Percentiles rank a stretch among this genome's conserved stretches.
phyloP scores from a whole-genome alignment of 2,329 filamentous ascomycete species.

The Sporothrix curviconia region DNA sequence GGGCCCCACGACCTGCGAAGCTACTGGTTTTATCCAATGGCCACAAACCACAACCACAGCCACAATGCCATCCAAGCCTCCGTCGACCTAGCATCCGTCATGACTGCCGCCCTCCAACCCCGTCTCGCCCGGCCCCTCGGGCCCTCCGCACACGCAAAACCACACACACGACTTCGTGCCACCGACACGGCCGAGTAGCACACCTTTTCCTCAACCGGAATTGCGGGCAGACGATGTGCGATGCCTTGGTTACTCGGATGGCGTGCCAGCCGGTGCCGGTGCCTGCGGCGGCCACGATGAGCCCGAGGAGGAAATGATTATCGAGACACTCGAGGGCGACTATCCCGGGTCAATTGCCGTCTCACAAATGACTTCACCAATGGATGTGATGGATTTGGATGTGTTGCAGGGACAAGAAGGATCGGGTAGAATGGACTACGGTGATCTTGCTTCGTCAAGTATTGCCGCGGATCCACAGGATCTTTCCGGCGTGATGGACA shows the following conservation, averaged over 20 bases:
- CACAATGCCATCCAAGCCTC: conserved; percentile 33
- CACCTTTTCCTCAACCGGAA: conserved; percentile 52
- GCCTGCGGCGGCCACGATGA: background rate
- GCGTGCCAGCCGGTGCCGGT: background rate
- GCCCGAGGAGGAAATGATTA: conserved; percentile 4
- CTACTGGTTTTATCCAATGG: conserved; percentile 24
- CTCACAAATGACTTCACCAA: background rate
- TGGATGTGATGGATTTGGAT: background rate
- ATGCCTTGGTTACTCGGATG: conserved; percentile 32
- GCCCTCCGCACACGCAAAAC: conserved; percentile 42
- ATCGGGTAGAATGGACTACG: background rate
- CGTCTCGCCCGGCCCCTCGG: conserved; percentile 48
- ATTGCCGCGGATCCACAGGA: background rate
- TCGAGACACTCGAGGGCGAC: background rate
- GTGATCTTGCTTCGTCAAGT: background rate
- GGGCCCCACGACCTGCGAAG: conserved; percentile 17
- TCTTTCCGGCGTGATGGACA: conserved; percentile 11
- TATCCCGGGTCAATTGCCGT: background rate
- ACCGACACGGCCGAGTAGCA: conserved; percentile 51
- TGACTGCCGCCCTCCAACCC: conserved; percentile 46
- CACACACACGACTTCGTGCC: conserved; percentile 43
- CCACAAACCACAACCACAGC: conserved; percentile 20
- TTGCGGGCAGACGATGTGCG: conserved; percentile 39
- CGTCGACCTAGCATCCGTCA: conserved; percentile 38
- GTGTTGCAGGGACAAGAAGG: background rate